Conservation (phyloP, 176 grass and related monocot genomes). For the Chloris gayana region DNA sequence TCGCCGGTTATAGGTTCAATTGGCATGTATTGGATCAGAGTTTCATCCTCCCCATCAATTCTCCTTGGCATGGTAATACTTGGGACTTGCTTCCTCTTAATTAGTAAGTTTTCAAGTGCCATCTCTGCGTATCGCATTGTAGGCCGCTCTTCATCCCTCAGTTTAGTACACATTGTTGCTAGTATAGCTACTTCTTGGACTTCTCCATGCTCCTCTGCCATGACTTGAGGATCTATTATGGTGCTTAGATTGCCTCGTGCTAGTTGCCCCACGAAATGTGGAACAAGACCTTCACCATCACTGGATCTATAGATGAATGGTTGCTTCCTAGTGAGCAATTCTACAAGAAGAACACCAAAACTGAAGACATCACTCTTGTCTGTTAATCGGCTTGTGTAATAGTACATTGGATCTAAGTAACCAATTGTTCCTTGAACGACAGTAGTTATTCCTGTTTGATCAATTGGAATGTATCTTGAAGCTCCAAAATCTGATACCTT, state of each 20-base stretch:
- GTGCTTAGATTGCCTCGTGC: background rate
- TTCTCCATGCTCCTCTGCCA: background rate
- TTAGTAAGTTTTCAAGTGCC: conserved; percentile 17
- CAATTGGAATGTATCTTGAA: conserved; percentile 52
- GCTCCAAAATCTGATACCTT: conserved; percentile 66
- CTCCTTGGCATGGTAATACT: background rate
- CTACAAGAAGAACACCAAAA: conserved; percentile 23
- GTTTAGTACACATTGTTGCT: conserved; percentile 14
- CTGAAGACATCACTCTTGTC: conserved; percentile 30
- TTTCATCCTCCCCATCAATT: background rate
- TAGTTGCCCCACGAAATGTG: background rate
- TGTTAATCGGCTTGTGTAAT: conserved; percentile 3
- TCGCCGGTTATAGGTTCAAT: too few species aligned
- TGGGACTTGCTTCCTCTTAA: conserved; percentile 4
- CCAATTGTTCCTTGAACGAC: conserved; percentile 61
- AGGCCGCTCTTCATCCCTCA: conserved; percentile 31
- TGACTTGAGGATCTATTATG: conserved; percentile 38
- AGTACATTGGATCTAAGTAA: conserved; percentile 63
- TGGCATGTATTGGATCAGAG: background rate
- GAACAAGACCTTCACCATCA: background rate
- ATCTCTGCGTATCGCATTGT: conserved; percentile 28
- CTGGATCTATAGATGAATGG: background rate
- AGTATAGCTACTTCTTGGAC: conserved; percentile 29
- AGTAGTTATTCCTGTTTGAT: conserved; percentile 44
- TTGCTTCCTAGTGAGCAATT: conserved; percentile 19